phyloP scores from a whole-genome alignment of 768 basidiomycete species.

The Russula sp. region DNA sequence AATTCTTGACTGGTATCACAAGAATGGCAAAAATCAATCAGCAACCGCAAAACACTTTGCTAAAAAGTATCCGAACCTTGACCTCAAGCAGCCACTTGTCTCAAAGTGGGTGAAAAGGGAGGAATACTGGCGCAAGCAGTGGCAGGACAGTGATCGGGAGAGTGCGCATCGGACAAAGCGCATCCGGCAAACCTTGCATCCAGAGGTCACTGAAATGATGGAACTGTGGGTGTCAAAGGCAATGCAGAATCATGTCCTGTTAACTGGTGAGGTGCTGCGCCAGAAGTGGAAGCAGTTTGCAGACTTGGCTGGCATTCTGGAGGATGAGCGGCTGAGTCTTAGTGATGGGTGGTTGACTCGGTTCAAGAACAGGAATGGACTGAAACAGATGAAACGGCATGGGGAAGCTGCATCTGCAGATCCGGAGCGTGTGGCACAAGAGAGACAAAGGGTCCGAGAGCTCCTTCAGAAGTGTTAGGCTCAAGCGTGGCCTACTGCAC shows the following conservation, averaged over 20 bases:
- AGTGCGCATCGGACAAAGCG: neutral
- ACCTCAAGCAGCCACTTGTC: neutral
- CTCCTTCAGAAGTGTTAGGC: no score
- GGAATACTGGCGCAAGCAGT: neutral
- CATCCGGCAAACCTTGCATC: neutral
- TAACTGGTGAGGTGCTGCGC: neutral
- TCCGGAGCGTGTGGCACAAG: neutral
- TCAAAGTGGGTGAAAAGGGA: neutral
- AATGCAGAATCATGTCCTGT: neutral
- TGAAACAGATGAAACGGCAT: neutral
- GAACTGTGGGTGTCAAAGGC: neutral
- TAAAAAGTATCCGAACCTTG: neutral
- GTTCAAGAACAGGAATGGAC: neutral
- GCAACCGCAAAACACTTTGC: neutral
- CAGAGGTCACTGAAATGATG: neutral
- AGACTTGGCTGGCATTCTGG: neutral
- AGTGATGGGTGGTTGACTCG: neutral
- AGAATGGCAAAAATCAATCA: neutral
- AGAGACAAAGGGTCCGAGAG: neutral
- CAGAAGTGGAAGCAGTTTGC: neutral
- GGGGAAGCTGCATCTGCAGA: neutral
- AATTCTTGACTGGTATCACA: neutral
- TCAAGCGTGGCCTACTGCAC: no score
- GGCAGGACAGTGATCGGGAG: neutral
- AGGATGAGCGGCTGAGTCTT: neutral